A percentile compares a stretch with the other conserved stretches of the same genome.
These are phyloP conservation scores for Cercospora sp. DNA, from an alignment of 2,329 filamentous ascomycete species.

Conservation along the genomic window DNA sequence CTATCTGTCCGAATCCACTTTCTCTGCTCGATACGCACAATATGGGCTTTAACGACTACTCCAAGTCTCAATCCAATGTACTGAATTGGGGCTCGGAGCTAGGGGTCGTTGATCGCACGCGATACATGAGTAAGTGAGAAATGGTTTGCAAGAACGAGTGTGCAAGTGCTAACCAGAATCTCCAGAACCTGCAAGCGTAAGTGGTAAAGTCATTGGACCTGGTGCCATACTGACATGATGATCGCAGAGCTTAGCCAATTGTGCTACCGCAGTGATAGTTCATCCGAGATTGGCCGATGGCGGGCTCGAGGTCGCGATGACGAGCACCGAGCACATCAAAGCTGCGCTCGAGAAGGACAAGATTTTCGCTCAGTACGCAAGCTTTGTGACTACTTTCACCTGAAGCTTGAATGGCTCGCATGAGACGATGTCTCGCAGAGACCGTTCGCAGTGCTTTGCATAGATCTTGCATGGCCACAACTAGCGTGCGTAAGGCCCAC, in stretches of 20 bases:
- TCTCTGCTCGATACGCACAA: conserved; percentile 21
- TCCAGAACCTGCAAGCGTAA: conserved; percentile 8
- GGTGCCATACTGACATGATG: background rate
- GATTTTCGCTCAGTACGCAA: conserved; percentile 18
- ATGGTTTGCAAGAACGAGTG: background rate
- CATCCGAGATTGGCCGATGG: conserved; percentile 22
- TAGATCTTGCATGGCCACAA: background rate
- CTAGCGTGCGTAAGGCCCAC: background rate
- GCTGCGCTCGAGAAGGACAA: conserved; percentile 14
- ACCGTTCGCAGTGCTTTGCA: background rate
- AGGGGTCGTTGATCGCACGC: conserved; percentile 16
- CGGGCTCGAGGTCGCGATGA: conserved; percentile 22
- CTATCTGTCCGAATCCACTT: conserved; percentile 23
- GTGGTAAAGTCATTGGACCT: background rate
- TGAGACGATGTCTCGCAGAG: background rate
- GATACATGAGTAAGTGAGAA: conserved; percentile 18
- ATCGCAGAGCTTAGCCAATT: conserved; percentile 14
- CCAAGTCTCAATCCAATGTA: conserved; percentile 19
- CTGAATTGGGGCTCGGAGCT: conserved; percentile 22
- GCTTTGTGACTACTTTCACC: conserved; percentile 13
- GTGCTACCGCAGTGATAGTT: conserved; percentile 23
- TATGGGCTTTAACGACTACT: conserved; percentile 26
- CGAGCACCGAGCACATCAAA: conserved; percentile 12
- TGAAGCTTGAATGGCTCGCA: background rate
- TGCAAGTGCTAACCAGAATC: background rate